Percentiles rank a stretch among this genome's conserved stretches.
phyloP scores from a whole-genome alignment of 257 asterid species.

The Plantago ovata region DNA sequence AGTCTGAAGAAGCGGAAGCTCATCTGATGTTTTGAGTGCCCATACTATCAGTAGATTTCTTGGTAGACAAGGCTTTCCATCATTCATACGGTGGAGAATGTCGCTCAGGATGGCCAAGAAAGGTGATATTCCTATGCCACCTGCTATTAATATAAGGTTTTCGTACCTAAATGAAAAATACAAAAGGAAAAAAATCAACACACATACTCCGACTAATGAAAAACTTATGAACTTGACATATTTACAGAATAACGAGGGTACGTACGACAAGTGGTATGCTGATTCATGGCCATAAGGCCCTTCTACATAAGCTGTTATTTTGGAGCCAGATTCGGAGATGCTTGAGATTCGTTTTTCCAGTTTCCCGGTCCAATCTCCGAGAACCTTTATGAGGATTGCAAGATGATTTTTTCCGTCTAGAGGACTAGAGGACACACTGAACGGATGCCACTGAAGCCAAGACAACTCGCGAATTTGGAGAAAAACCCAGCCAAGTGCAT shows the following conservation, averaged over 20 bases:
- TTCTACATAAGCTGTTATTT: conserved; percentile 59
- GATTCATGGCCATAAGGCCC: conserved; percentile 95
- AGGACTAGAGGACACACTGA: conserved; percentile 76
- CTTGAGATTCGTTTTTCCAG: conserved; percentile 33
- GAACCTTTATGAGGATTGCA: conserved; percentile 60
- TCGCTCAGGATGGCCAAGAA: conserved; percentile 82
- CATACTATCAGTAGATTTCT: conserved; percentile 62
- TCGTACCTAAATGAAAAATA: conserved; percentile 51
- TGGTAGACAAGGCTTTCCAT: conserved; percentile 54
- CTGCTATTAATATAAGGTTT: conserved; percentile 80
- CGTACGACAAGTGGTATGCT: conserved; percentile 69
- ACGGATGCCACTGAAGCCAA: conserved; percentile 84
- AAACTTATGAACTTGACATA: background rate
- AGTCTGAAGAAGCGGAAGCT: conserved; percentile 77
- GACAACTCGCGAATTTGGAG: conserved; percentile 65
- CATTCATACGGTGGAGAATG: conserved; percentile 55
- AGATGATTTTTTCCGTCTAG: conserved; percentile 54
- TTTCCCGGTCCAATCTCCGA: conserved; percentile 58
- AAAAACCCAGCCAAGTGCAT: conserved; percentile 77
- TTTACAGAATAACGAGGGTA: background rate
- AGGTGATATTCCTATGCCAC: conserved; percentile 90
- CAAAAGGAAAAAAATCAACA: background rate
- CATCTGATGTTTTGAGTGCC: conserved; percentile 70
- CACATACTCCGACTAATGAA: background rate
- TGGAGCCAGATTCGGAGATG: conserved; percentile 24